phyloP scores from a whole-genome alignment of 345 rosid genomes.

The Aquilaria malaccensis region DNA sequence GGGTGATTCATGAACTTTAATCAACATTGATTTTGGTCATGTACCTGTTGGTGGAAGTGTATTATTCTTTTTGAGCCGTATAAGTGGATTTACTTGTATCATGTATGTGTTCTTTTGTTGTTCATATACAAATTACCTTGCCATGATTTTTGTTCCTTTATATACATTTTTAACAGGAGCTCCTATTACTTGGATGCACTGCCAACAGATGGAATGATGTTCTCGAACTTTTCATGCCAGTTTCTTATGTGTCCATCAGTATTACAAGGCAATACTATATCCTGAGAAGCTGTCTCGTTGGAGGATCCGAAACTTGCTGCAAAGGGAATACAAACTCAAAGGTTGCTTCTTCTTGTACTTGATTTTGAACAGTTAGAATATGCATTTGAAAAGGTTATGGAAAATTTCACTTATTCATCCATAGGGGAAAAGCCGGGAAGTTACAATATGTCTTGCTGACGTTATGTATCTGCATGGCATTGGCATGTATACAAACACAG shows the following conservation, averaged over 20 bases:
- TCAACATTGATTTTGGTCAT: constrained; percentile 3
- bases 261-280: constrained; percentile 50
- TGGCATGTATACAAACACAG: too few relatives aligned
- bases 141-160: not conserved
- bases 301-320: constrained; percentile 28
- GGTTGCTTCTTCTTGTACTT: constrained; percentile 23
- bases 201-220: constrained; percentile 47
- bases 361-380: too few relatives aligned
- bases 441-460: too few relatives aligned
- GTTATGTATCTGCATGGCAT: too few relatives aligned
- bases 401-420: too few relatives aligned
- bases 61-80: not conserved
- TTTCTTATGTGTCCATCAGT: constrained; percentile 40
- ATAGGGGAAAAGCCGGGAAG: too few relatives aligned
- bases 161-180: constrained; percentile 45
- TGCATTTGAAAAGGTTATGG: too few relatives aligned
- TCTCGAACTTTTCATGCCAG: constrained; percentile 50
- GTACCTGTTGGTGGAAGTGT: not conserved
- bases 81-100: not conserved
- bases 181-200: constrained; percentile 63
- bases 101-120: not conserved
- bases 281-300: constrained; percentile 37
- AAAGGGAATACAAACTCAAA: constrained; percentile 30
- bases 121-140: not conserved
- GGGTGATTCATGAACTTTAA: not conserved